Conservation (phyloP, 2,329 filamentous ascomycete species). For the Claviceps purpurea region DNA sequence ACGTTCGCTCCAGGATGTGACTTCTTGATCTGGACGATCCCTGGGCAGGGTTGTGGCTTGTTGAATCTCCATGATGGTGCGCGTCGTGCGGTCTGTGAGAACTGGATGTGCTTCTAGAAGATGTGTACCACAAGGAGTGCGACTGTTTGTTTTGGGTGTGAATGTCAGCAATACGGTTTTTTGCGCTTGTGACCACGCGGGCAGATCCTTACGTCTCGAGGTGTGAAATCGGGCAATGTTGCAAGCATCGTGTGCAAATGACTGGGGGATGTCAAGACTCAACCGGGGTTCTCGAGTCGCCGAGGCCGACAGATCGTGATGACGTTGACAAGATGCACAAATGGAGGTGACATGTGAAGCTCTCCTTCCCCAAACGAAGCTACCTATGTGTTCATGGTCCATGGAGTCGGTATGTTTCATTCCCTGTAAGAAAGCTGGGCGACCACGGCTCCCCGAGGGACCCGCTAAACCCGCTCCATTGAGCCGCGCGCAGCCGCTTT, state of each 20-base stretch:
- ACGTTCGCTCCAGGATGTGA: constrained; percentile 40
- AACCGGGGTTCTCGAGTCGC: neutral
- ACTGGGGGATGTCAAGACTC: neutral
- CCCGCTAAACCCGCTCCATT: too few species aligned
- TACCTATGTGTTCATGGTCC: neutral
- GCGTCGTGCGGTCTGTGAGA: constrained; percentile 21
- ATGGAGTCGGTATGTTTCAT: neutral
- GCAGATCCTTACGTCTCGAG: constrained; percentile 47
- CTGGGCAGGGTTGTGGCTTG: constrained; percentile 16
- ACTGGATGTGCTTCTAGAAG: constrained; percentile 38
- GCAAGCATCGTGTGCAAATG: constrained; percentile 36
- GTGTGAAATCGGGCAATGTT: constrained; percentile 52
- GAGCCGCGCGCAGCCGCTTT: too few species aligned
- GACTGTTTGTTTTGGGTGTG: constrained; percentile 31
- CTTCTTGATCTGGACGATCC: constrained; percentile 25
- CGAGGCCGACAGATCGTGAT: neutral
- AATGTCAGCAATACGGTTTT: neutral
- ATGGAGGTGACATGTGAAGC: neutral
- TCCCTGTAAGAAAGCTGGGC: too few species aligned
- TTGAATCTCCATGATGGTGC: constrained; percentile 16
- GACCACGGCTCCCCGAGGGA: too few species aligned
- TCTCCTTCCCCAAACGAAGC: neutral
- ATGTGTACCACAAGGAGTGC: constrained; percentile 61
- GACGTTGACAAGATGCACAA: neutral
- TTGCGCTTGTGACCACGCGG: neutral